Evolutionary conservation across 176 grass and related monocot genomes (phyloP).

Genomic region (Oropetium thomaeum): DNA sequence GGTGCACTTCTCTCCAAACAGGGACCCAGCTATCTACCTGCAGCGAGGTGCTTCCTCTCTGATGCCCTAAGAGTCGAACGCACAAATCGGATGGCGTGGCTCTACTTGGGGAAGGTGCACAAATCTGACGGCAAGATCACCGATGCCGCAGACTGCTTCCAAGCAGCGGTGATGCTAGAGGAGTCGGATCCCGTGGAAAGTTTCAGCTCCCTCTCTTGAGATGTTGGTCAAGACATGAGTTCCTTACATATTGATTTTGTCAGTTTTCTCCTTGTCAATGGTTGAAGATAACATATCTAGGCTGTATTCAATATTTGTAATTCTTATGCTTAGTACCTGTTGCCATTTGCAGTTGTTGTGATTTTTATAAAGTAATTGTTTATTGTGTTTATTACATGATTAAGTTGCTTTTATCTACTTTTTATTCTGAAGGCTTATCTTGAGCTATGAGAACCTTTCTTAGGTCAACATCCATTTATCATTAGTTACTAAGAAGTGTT

Average conservation of each 20-base stretch:
- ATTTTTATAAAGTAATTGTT: too few species aligned
- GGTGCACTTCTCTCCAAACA: slow-evolving; percentile 59
- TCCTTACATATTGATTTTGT: neutral
- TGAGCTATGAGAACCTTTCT: too few species aligned
- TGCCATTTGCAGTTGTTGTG: neutral
- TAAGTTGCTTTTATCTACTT: too few species aligned
- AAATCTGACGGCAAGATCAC: slow-evolving; percentile 52
- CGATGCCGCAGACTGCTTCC: slow-evolving; percentile 90
- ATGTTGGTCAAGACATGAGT: neutral
- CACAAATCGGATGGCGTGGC: slow-evolving; percentile 78
- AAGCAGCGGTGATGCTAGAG: slow-evolving; percentile 77
- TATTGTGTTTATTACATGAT: too few species aligned
- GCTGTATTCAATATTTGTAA: neutral
- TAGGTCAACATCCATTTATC: too few species aligned
- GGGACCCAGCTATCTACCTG: slow-evolving; percentile 63
- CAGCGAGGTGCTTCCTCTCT: slow-evolving; percentile 75
- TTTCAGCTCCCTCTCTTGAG: slow-evolving; percentile 59
- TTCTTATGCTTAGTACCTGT: neutral
- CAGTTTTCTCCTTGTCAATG: slow-evolving; percentile 2
- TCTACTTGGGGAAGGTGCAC: slow-evolving; percentile 76
- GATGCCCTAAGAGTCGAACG: slow-evolving; percentile 76
- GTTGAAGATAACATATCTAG: neutral
- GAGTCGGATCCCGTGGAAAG: slow-evolving; percentile 89
- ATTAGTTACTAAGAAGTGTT: too few species aligned
- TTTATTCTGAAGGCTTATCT: too few species aligned